Conservation (phyloP, 192 early-diverging fungal genomes). For the Coemansia sp. region DNA sequence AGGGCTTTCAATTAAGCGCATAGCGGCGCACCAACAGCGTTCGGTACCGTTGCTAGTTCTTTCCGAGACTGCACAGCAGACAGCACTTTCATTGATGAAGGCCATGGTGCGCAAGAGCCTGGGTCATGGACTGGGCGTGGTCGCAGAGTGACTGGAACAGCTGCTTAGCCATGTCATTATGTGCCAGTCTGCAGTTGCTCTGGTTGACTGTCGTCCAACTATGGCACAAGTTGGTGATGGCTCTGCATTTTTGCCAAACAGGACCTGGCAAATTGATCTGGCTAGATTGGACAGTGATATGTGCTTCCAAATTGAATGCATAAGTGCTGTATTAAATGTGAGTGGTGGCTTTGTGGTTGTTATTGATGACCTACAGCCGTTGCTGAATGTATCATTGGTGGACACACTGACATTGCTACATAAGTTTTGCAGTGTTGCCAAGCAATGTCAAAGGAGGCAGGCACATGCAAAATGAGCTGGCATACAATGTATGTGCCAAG, state of each 20-base stretch:
- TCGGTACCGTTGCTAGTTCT: slow-evolving; percentile 32
- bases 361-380: slow-evolving; percentile 32
- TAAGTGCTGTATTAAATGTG: neutral
- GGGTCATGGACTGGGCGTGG: slow-evolving; percentile 14
- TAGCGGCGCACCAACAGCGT: slow-evolving; percentile 41
- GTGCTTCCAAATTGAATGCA: neutral
- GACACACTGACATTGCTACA: slow-evolving; percentile 34
- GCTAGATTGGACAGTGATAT: neutral
- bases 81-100: slow-evolving; percentile 43
- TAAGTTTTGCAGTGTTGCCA: slow-evolving; percentile 13
- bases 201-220: slow-evolving; percentile 21
- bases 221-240: neutral
- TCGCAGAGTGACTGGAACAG: slow-evolving; percentile 26
- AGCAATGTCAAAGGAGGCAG: slow-evolving; percentile 42
- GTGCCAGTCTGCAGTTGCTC: neutral
- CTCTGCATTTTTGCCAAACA: neutral
- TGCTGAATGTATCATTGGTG: slow-evolving; percentile 26
- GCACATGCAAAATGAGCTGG: slow-evolving; percentile 28
- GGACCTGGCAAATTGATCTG: neutral
- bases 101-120: slow-evolving; percentile 38
- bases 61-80: slow-evolving; percentile 42
- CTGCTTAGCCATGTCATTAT: slow-evolving; percentile 28
- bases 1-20: slow-evolving; percentile 35
- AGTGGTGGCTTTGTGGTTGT: slow-evolving; percentile 3
- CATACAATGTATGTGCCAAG: slow-evolving; percentile 79